Conservation (phyloP, 257 asterid genomes). For the Solanum chaucha region DNA sequence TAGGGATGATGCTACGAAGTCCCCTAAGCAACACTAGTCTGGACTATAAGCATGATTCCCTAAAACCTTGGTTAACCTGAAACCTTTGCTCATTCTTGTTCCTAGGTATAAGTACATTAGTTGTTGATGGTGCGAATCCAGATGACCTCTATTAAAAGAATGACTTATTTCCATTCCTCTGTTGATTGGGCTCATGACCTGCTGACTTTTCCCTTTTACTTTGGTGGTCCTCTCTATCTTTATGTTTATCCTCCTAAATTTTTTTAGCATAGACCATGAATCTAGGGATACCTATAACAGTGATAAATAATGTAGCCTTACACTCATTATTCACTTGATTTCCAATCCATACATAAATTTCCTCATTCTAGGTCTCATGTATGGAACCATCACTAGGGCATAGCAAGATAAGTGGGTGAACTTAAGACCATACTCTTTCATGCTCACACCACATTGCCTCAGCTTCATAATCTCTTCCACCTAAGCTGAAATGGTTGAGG, state of each 20-base stretch:
- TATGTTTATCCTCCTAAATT: neutral
- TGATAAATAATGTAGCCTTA: neutral
- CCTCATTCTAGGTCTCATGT: neutral
- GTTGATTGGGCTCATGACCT: neutral
- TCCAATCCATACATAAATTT: neutral
- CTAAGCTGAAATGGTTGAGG: neutral
- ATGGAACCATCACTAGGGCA: neutral
- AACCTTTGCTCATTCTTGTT: no score
- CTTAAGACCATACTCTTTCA: neutral
- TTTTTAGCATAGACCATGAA: neutral
- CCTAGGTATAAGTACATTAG: neutral
- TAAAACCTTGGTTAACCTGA: neutral
- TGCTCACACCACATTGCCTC: no score
- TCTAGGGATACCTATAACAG: neutral
- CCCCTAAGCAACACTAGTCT: neutral
- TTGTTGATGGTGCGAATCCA: neutral
- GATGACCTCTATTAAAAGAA: neutral
- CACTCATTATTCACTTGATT: neutral
- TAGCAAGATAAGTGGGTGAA: no score
- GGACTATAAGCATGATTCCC: neutral
- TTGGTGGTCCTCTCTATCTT: neutral
- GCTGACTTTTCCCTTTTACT: neutral
- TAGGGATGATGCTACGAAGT: neutral
- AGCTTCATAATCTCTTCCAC: neutral
- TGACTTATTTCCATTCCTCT: neutral